Percentiles rank a stretch among this genome's conserved stretches.
Evolutionary conservation across 169 alveolate species (phyloP).

Genomic region (Plasmodium relictum): DNA sequence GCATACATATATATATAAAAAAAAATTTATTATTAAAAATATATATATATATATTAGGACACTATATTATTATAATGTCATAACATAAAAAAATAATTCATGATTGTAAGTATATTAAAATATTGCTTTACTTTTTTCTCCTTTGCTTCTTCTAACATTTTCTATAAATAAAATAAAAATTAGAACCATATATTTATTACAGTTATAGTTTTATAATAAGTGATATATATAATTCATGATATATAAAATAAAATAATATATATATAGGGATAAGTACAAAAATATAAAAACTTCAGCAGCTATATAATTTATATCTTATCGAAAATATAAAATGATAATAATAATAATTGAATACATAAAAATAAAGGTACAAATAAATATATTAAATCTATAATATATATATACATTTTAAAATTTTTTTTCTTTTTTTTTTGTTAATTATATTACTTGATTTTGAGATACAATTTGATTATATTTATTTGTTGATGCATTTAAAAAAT

Average conservation of each 20-base stretch:
- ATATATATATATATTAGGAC: too few relatives aligned
- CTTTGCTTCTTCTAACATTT: slow-evolving; percentile 57
- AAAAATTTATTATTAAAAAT: too few relatives aligned
- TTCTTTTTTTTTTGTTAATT: not conserved
- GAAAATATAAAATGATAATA: too few relatives aligned
- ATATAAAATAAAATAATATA: not conserved
- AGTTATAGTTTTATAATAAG: not conserved
- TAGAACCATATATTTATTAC: not conserved
- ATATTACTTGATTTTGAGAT: slow-evolving; percentile 37
- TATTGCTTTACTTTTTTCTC: slow-evolving; percentile 30
- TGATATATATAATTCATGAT: not conserved
- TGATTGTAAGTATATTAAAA: not conserved
- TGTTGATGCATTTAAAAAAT: slow-evolving; percentile 23
- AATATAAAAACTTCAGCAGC: not conserved
- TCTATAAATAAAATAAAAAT: slow-evolving; percentile 16
- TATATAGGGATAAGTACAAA: not conserved
- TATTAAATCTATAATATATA: not conserved
- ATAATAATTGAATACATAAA: too few relatives aligned
- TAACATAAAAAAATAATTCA: too few relatives aligned
- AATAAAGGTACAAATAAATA: too few relatives aligned
- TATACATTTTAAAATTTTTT: not conserved
- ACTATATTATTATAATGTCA: too few relatives aligned
- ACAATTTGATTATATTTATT: slow-evolving; percentile 26
- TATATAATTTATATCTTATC: not conserved
- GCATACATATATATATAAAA: too few relatives aligned